A percentile compares a stretch with the other conserved stretches of the same genome.
phyloP scores from a whole-genome alignment of 2,329 filamentous ascomycete genomes.

The Colletotrichum truncatum region DNA sequence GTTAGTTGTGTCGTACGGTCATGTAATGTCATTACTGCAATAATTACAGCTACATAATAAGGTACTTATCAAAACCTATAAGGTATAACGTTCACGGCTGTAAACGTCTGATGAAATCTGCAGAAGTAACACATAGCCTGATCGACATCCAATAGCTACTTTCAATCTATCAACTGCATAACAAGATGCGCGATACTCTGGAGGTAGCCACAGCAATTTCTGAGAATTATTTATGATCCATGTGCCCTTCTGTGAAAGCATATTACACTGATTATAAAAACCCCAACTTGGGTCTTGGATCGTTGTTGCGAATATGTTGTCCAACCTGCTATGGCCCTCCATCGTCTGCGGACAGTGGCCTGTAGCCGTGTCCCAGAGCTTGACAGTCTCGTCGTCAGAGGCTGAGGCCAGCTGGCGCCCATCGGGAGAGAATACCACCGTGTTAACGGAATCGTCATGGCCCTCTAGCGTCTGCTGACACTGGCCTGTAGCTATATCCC shows the following conservation, averaged over 20 bases:
- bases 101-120: constrained; percentile 26
- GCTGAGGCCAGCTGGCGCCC: constrained; percentile 28
- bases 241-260: neutral
- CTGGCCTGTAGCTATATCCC: constrained; percentile 3
- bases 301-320: neutral
- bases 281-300: neutral
- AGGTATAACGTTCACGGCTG: too few species aligned
- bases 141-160: constrained; percentile 20
- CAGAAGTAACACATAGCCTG: constrained; percentile 26
- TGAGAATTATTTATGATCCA: constrained; percentile 28
- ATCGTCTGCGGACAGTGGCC: too few species aligned
- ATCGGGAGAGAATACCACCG: constrained; percentile 33
- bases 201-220: constrained; percentile 29
- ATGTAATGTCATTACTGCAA: too few species aligned
- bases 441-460: constrained; percentile 19
- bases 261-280: neutral
- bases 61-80: too few species aligned
- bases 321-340: neutral
- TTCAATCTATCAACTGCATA: constrained; percentile 9
- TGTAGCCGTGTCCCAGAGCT: constrained; percentile 31
- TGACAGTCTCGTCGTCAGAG: constrained; percentile 21
- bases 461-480: constrained; percentile 32
- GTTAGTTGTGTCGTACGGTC: too few species aligned
- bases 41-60: too few species aligned
- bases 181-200: constrained; percentile 4